A percentile compares a stretch with the other conserved stretches of the same genome.
phyloP scores from a whole-genome alignment of 352 stramenopile species.

The Phytophthora pluvialis region DNA sequence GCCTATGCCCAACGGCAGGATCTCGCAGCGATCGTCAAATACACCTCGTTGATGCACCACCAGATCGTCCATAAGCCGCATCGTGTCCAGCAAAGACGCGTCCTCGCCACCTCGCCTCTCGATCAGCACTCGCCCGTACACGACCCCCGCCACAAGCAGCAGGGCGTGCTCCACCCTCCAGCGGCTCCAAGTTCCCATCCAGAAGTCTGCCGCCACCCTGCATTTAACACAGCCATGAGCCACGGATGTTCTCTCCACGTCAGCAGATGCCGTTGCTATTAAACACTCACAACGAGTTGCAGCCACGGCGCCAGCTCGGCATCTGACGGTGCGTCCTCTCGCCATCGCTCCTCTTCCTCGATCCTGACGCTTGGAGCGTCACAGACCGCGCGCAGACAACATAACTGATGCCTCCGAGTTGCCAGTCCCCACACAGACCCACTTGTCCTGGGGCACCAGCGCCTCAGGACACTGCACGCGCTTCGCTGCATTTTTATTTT shows the following conservation, averaged over 20 bases:
- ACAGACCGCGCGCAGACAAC: background rate
- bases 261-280: background rate
- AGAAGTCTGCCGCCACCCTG: conserved; percentile 23
- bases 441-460: background rate
- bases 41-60: conserved; percentile 34
- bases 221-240: background rate
- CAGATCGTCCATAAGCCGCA: conserved; percentile 32
- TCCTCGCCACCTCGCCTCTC: conserved; percentile 35
- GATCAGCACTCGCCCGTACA: conserved; percentile 39
- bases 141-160: conserved; percentile 36
- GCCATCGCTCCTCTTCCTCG: background rate
- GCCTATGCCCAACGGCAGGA: conserved; percentile 46
- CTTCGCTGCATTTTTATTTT: background rate
- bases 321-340: background rate
- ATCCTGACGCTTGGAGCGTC: background rate
- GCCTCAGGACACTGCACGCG: background rate
- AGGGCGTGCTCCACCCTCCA: conserved; percentile 20
- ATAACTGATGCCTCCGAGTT: background rate
- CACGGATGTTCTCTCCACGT: background rate
- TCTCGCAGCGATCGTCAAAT: conserved; percentile 43
- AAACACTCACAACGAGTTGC: background rate
- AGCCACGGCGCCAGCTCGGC: background rate
- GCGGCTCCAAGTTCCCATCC: background rate
- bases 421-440: too few species aligned
- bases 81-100: conserved; percentile 19